Evolutionary conservation across 1,284 basidiomycete genomes (phyloP), one percentile per base, ranked within the genome.

Genomic region (Moesziomyces globuligerus): DNA sequence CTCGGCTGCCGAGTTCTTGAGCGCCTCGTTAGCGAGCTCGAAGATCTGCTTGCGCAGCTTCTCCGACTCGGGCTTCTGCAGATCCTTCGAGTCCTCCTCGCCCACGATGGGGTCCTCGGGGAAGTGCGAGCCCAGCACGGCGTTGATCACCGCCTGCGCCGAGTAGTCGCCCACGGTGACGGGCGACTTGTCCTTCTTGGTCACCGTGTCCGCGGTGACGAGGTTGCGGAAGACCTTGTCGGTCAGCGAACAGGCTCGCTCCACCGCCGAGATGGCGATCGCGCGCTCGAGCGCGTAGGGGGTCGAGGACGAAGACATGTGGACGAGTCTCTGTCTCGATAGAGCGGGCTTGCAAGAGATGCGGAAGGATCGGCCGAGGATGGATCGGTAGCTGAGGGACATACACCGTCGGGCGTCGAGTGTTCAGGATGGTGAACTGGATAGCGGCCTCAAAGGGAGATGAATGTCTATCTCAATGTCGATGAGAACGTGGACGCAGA

Each of bases 131-230:
- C 57, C 55, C 3, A 81, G 60, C 15, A 81, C 65, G 18, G 70
- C 61, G 59, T 81, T 81, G 25, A 81, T 72, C 3, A 79, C 73
- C 3, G 79, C 80, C 45, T 81, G 80, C 3, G 79, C 79, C 24
- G 77, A 76, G 52, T 75, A 81, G 60, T 81, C 80, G 17, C 80
- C 80, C n/a, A 81, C 92, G 13, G 95, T 98, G 3, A 98, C 95
- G 4, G 95, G 95, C 32, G 91, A 93, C 84, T 94, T 94, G 86
- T 98, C 96, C 50, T 88, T 89, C 83, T 98, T 98, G 42, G 89
- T 90, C 43, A 96, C 85, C 0, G 91, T 93, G 82, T 97, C 94
- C 75, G 89, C 88, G 3, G 73, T 90, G 69, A 94, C 90, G 53
- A 98, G 87, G 54, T 89, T 90, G 78, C 91, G 89, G 84, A 98